Evolutionary conservation across 2,329 filamentous ascomycete species (phyloP), one percentile per base, ranked within the genome.

Genomic region (Lecanicillium sp.): DNA sequence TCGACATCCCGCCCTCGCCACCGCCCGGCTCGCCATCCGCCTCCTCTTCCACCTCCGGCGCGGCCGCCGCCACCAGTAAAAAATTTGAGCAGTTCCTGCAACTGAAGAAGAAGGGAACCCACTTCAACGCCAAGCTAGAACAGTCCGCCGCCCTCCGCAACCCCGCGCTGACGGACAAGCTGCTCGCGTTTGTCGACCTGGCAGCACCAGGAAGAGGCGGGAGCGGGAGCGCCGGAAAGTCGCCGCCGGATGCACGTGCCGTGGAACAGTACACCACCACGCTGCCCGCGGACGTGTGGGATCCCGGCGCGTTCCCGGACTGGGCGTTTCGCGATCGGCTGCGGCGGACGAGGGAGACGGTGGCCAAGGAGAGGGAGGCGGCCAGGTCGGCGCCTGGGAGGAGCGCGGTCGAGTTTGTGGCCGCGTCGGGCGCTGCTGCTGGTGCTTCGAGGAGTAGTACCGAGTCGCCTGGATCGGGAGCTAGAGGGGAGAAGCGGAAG

Each of bases 51-150:
- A n/a, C n/a, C n/a, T n/a, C n/a, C 45, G n/a, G n/a, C n/a, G n/a
- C n/a, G n/a, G n/a, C n/a, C n/a, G 54, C 65, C 25, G 49, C 61
- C 30, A 59, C 79, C 11, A 80, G 73, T 36, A 71, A 74, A 48
- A 88, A 87, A 50, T 82, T 90, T 49, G 72, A 77, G 45, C 77
- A 79, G 43, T 90, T 92, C 48, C 72, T 90, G 1, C 69, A 77
- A 33, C 70, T 90, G n/a, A 92, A 92, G 63, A 79, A 77, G 52
- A 77, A 81, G 46, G 81, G 81, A 4, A 69, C 80, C 13, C 86
- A 92, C 60, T 90, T 90, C 68, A 89, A 92, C 57, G 69, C 78
- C 49, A 80, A 83, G 44, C 66, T 92, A 8, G 75, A 82, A 27
- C 70, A 72, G 41, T 84, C 81, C 1, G 62, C 74, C 1, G 77